Percentiles rank a stretch among this genome's conserved stretches.
These are phyloP conservation scores for Alternaria hordeiaustralica DNA, from an alignment of 2,329 filamentous ascomycete species.

Conservation along the genomic window DNA sequence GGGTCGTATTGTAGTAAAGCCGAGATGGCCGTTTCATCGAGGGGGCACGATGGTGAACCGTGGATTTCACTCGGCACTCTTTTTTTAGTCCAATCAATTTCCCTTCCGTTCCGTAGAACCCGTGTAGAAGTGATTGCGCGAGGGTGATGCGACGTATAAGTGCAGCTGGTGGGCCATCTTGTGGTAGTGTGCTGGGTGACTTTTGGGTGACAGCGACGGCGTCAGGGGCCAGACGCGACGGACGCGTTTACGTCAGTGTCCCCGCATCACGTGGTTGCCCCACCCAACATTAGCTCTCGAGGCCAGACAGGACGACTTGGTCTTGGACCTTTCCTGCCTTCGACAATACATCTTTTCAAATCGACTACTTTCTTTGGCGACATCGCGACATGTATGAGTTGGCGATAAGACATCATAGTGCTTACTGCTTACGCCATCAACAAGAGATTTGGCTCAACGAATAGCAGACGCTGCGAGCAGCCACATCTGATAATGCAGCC, in stretches of 20 bases:
- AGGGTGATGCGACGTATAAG: background rate
- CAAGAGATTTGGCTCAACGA: background rate
- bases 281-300: background rate
- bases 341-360: background rate
- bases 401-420: background rate
- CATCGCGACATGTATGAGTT: background rate
- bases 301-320: background rate
- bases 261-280: background rate
- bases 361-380: background rate
- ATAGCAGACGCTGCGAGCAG: background rate
- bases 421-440: background rate
- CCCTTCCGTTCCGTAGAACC: background rate
- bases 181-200: background rate
- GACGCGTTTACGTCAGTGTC: background rate
- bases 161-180: background rate
- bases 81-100: background rate
- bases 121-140: background rate
- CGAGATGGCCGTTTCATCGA: constrained; percentile 5
- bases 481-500: background rate
- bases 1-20: background rate
- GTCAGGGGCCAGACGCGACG: background rate
- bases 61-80: background rate
- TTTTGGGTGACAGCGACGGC: background rate
- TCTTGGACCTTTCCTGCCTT: background rate
- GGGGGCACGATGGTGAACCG: constrained; percentile 3